phyloP scores from a whole-genome alignment of 2,329 filamentous ascomycete species.

The Fusarium sp. region DNA sequence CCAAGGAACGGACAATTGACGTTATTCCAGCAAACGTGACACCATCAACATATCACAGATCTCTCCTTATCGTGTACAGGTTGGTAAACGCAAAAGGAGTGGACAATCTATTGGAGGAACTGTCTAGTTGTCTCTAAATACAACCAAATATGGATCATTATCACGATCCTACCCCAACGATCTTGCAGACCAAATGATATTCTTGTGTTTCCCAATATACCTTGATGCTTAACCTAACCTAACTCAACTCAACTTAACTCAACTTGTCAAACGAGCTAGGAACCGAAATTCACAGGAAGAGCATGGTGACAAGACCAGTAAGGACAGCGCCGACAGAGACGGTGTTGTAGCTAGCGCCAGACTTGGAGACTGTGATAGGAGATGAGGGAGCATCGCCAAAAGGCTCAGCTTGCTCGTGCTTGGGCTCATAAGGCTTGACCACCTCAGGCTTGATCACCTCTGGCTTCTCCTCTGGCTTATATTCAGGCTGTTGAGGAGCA shows the following conservation, averaged over 20 bases:
- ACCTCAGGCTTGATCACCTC: constrained; percentile 6
- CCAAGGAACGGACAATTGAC: constrained; percentile 7
- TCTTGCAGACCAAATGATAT: constrained; percentile 11
- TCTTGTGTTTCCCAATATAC: neutral
- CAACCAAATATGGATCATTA: constrained; percentile 2
- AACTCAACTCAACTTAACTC: neutral
- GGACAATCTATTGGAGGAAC: constrained; percentile 35
- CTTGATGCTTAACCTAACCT: neutral
- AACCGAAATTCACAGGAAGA: constrained; percentile 31
- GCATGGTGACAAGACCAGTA: constrained; percentile 27
- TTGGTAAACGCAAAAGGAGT: constrained; percentile 17
- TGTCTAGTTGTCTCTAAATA: constrained; percentile 17
- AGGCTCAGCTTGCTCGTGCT: constrained; percentile 7
- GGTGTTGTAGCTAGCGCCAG: constrained; percentile 34
- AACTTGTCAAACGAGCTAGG: neutral
- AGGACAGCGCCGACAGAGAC: constrained; percentile 30
- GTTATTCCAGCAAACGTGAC: constrained; percentile 1
- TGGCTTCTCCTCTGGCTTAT: constrained; percentile 2
- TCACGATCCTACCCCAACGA: constrained; percentile 16
- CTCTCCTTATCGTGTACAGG: neutral
- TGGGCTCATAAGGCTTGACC: constrained; percentile 4
- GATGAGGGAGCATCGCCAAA: constrained; percentile 6
- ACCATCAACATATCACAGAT: neutral
- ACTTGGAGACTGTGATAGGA: constrained; percentile 40
- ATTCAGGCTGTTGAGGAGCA: neutral